Percentiles rank a stretch among this genome's conserved stretches.
Conservation (phyloP, 2,329 filamentous ascomycete genomes). For the Emericellopsis cladophorae region DNA sequence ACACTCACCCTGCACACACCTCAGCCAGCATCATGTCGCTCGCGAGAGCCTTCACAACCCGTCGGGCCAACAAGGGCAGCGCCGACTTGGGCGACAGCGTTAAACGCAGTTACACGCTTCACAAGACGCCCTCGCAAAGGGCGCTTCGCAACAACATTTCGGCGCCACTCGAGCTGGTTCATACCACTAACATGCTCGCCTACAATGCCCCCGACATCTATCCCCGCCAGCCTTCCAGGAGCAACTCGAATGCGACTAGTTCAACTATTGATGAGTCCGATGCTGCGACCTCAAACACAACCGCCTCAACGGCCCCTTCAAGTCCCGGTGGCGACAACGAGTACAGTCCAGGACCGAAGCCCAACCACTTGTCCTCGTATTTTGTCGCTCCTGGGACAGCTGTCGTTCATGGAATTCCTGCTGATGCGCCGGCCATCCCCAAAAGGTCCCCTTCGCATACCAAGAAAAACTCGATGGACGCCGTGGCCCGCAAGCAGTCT, state of each 20-base stretch:
- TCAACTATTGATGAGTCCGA: conserved; percentile 65
- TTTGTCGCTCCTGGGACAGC: conserved; percentile 39
- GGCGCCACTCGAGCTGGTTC: conserved; percentile 71
- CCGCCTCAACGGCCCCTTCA: conserved; percentile 48
- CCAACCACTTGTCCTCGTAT: conserved; percentile 57
- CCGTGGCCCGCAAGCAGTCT: conserved; percentile 54
- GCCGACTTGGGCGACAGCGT: conserved; percentile 30
- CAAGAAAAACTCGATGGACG: conserved; percentile 68
- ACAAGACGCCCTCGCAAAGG: conserved; percentile 28
- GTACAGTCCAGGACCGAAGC: conserved; percentile 38
- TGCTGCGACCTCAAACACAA: conserved; percentile 30
- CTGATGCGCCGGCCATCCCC: conserved; percentile 55
- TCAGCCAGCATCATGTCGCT: conserved; percentile 32
- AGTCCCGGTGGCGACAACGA: conserved; percentile 49
- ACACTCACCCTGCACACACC: too few relatives aligned
- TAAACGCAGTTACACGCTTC: conserved; percentile 33
- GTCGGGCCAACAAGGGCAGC: conserved; percentile 45
- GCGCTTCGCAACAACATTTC: conserved; percentile 65
- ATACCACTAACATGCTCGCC: conserved; percentile 91
- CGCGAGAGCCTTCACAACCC: conserved; percentile 59
- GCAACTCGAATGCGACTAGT: conserved; percentile 28
- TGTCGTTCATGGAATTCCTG: conserved; percentile 25
- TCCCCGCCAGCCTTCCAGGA: conserved; percentile 33
- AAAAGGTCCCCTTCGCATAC: conserved; percentile 75
- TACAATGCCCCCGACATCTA: conserved; percentile 82